These are phyloP conservation scores for Termitomyces sp. DNA, from an alignment of 768 basidiomycete species.

Conservation along the genomic window DNA sequence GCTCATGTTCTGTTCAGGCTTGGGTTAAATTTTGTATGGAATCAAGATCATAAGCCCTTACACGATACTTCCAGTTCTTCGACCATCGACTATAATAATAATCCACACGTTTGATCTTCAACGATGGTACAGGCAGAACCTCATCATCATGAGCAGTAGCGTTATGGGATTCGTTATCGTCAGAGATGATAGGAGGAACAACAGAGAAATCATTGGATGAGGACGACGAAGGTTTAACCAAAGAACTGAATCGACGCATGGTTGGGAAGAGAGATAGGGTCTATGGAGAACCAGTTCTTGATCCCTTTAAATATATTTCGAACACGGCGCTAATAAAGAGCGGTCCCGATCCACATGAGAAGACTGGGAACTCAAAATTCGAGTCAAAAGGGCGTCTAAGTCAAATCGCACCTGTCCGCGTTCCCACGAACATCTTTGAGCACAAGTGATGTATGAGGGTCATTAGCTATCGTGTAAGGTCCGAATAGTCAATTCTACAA, in stretches of 20 bases:
- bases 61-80: constrained; percentile 55
- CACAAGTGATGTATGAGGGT: not conserved
- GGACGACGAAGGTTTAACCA: constrained; percentile 7
- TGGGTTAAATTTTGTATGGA: not conserved
- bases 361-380: no score
- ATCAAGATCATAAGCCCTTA: constrained; percentile 15
- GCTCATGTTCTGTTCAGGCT: constrained; percentile 41
- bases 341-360: not conserved
- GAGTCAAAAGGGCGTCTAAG: not conserved
- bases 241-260: constrained; percentile 19
- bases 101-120: constrained; percentile 61
- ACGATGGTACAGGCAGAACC: constrained; percentile 36
- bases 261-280: not conserved
- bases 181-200: not conserved
- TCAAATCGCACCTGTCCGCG: not conserved
- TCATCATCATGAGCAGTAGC: constrained; percentile 32
- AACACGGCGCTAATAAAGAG: no score
- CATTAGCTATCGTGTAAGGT: not conserved
- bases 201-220: not conserved
- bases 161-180: constrained; percentile 30
- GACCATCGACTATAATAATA: constrained; percentile 57
- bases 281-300: not conserved
- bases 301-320: not conserved
- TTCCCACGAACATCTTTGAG: not conserved
- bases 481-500: constrained; percentile 23